Evolutionary conservation across 169 alveolate genomes (phyloP), one percentile per base, ranked within the genome.

Genomic region (Amoebophrya sp.): DNA sequence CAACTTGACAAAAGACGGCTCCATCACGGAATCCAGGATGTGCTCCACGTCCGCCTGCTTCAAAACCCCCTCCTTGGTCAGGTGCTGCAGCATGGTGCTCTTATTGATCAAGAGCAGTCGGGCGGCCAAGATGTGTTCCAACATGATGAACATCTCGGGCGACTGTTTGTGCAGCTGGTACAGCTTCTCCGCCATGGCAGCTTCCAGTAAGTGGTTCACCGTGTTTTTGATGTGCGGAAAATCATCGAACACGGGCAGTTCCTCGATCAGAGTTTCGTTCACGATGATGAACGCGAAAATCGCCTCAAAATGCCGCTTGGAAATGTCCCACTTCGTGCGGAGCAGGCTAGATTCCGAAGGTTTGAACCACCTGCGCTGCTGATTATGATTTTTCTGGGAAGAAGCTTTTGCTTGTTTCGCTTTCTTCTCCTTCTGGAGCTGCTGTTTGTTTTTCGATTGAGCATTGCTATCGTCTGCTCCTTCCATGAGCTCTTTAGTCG

Each of bases 251-350:
- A 66, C 83, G 35, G 83, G 83, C 83, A 66, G 35, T 25, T 66
- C 83, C 83, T 66, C 83, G 1, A 66, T 66, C 83, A 66, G 18
- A 7, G 83, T 66, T 25, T 66, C 83, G 83, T 66, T 66, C 83
- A 66, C 83, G 83, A 66, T 66, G 83, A 66, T 66, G 83, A 66
- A 66, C 29, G 83, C 29, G 35, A 66, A 66, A 66, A 66, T 66
- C 12, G 83, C 83, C 35, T 66, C 83, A 25, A 66, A 66, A 3
- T 66, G 83, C 38, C 83, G 83, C 83, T 66, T 66, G 39, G 83
- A 25, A n/a, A 7, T 0, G 32, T 25, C 38, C 83, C 83, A 66
- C 83, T 66, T 66, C 35, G 29, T 18, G 10, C 32, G 83, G 83
- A 66, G 83, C 83, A 66, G 35, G 32, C 32, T 12, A n/a, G 39